Evolutionary conservation across 306 rosid species (phyloP), one percentile per base, ranked within the genome.

Genomic region (Acacia acuminata): DNA sequence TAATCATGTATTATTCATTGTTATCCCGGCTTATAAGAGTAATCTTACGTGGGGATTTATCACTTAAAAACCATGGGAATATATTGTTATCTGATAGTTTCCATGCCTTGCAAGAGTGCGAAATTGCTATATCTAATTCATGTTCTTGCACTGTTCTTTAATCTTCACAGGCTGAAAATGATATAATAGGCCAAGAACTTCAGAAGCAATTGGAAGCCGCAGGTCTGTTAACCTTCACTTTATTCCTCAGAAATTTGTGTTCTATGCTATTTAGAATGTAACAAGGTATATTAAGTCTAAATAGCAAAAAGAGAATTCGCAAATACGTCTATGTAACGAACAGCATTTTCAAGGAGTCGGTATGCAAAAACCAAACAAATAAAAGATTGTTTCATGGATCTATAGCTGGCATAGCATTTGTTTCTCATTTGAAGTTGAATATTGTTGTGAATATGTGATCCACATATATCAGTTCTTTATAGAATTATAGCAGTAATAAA

Each of bases 171-270:
- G 98, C 93, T 80, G 98, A 95, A 83, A 95, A 93, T 81, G 98
- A 93, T 71, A 87, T 82, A 27, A 82, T 89, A 9, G 98, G 98
- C 66, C 93, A 90, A 82, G 98, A 95, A 84, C 97, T 93, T 74
- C 98, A 93, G 84, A 92, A 84, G 87, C 98, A 95, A 80, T 84
- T 95, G 77, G 75, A 95, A 87, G 97, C 98, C 58, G 98, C 98
- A 85, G 98, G 98, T 93, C 17, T 83, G 16, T 70, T 71, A 78
- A 45, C n/a, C 13, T 9, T 80, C 25, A 14, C 0, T 71, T 22
- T 34, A 34, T 53, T 81, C 36, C 60, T 69, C 48, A 25, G 17
- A 58, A 25, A 48, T 38, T 38, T 63, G 22, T 81, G 55, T 75
- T 75, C 67, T 43, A 42, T 87, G 81, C 63, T 64, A 47, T 9